Base-by-base conservation (phyloP, 169 alveolate genomes). In the Eimeria maxima region DNA sequence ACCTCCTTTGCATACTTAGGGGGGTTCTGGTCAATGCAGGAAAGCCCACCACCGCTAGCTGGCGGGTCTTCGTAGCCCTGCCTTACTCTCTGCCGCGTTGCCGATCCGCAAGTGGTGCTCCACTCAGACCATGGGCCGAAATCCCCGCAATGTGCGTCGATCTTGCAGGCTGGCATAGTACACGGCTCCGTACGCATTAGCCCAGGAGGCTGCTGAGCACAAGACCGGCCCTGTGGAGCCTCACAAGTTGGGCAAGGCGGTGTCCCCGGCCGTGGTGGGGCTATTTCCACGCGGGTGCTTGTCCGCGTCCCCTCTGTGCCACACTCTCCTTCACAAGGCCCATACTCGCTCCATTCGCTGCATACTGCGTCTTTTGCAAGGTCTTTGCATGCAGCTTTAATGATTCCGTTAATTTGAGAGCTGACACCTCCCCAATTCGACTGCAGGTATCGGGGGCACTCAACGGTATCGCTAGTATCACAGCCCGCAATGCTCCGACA, bases 321-420 rank as follows among this genome's bases (percentile, higher is more conserved):
- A 71, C 98, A 97, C 10, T 97, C 55, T 44, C 81, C 97, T 53
- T 76, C 76, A 76, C 98, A 97, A 0, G 97, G 97, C 14, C 96
- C 78, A 97, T 96, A 97, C 2, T 87, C 93, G 50, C 97, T 76
- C 97, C 97, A 97, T 8, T 91, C 95, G 44, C 97, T 90, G 50
- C 97, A 60, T 20, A 74, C 81, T 47, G 97, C 97, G 47, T 97
- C 96, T 84, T 53, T n/a, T 10, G 97, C 94, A 78, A 95, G 63
- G 38, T 50, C 90, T 50, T 7, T 47, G 74, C 97, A 95, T 50
- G 93, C 97, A 63, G 83, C 95, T 74, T 60, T 29, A 13, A 83
- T 88, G 44, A 95, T 90, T 13, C 69, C 45, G 14, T 0, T 14
- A 45, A 89, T 74, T 47, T 90, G 53, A 16, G 42, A 2, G 71